These are phyloP conservation scores for Mollisia scopiformis DNA, from an alignment of 2,329 filamentous ascomycete genomes.

Conservation along the genomic window DNA sequence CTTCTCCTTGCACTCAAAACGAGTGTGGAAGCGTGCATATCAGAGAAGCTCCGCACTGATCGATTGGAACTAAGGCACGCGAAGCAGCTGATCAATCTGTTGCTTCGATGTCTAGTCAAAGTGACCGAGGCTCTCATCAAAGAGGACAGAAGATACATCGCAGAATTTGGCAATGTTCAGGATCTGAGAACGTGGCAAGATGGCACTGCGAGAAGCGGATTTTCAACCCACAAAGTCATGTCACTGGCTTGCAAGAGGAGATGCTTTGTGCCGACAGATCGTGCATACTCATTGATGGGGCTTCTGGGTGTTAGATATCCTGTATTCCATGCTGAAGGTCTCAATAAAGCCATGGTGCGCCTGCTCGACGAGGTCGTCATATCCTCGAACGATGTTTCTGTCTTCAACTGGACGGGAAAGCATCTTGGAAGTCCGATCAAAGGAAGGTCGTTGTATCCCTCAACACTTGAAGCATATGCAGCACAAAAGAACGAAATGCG, in stretches of 20 bases:
- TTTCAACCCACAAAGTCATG: not conserved
- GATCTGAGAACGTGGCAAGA: no score
- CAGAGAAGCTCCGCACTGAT: no score
- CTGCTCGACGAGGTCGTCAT: slow-evolving; percentile 23
- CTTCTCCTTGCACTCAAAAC: no score
- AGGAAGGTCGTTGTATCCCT: slow-evolving; percentile 38
- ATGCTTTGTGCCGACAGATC: slow-evolving; percentile 34
- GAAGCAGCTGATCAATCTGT: no score
- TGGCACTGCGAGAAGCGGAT: no score
- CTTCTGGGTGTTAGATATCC: slow-evolving; percentile 37
- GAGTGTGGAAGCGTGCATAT: no score
- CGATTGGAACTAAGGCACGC: no score
- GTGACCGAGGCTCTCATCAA: no score
- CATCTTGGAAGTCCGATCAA: slow-evolving; percentile 37
- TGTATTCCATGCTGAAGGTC: slow-evolving; percentile 37
- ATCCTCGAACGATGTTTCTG: slow-evolving; percentile 36
- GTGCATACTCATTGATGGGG: slow-evolving; percentile 40
- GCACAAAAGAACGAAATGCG: no score
- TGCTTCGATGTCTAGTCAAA: no score
- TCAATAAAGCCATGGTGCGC: slow-evolving; percentile 36
- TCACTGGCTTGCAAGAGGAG: slow-evolving; percentile 9
- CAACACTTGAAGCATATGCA: not conserved
- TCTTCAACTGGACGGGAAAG: slow-evolving; percentile 40
- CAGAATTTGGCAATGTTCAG: no score
- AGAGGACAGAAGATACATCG: no score